phyloP scores from a whole-genome alignment of 495 filamentous ascomycete species.

The Jackrogersella multiformis region DNA sequence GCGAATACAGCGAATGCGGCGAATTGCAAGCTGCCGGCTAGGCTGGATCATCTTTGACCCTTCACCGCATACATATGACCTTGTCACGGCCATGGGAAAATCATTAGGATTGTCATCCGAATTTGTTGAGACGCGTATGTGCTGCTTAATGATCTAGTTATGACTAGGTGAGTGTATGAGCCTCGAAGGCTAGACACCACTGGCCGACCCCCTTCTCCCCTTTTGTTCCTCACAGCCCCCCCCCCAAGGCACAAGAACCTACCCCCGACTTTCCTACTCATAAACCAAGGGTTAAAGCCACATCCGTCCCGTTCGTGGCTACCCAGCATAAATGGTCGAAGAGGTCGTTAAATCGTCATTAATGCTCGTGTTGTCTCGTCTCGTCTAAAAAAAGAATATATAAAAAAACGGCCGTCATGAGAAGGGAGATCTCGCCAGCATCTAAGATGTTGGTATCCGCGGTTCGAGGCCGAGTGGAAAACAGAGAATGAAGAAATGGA shows the following conservation, averaged over 20 bases:
- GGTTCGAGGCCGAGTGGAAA: no score
- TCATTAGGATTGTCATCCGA: no score
- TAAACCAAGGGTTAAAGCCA: neutral
- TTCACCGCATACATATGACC: no score
- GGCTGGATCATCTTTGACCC: no score
- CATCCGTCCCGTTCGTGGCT: neutral
- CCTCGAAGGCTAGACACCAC: no score
- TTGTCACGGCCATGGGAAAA: no score
- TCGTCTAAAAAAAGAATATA: neutral
- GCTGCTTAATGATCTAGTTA: no score
- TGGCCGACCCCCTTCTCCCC: neutral
- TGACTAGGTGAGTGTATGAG: no score
- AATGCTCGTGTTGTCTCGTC: neutral
- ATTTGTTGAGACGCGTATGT: no score
- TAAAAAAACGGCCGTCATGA: neutral
- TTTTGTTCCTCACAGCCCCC: neutral
- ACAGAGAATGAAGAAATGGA: neutral
- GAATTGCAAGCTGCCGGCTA: no score
- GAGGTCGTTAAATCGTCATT: conserved; percentile 19
- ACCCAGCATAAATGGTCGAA: neutral
- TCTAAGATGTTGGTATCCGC: conserved; percentile 6
- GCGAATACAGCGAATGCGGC: no score
- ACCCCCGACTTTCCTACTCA: conserved; percentile 2
- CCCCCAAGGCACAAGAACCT: conserved; percentile 6
- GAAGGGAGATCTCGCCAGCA: neutral